Evolutionary conservation across 2,329 filamentous ascomycete genomes (phyloP).

Genomic region (Sporothrix brasiliensis): DNA sequence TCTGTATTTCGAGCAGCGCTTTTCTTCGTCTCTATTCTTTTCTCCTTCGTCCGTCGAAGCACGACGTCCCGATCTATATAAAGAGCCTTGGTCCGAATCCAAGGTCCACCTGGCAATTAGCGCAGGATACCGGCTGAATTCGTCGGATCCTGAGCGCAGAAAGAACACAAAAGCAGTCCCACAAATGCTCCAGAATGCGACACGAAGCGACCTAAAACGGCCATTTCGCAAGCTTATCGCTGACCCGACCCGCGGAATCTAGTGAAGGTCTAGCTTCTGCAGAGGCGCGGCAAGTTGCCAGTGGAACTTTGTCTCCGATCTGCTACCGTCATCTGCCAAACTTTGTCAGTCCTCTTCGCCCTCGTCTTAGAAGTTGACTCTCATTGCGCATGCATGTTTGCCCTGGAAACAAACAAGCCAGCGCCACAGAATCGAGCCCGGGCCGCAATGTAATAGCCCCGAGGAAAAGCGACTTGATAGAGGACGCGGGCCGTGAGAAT

Average conservation of each 20-base stretch:
- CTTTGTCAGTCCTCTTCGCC: neutral
- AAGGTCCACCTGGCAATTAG: slow-evolving; percentile 23
- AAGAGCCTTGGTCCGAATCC: slow-evolving; percentile 13
- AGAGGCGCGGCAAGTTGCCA: neutral
- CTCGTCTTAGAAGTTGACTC: too few relatives aligned
- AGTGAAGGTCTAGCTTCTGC: neutral
- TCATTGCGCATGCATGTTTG: neutral
- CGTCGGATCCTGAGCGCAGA: neutral
- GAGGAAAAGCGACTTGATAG: neutral
- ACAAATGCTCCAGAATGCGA: neutral
- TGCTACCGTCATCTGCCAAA: neutral
- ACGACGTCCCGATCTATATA: slow-evolving; percentile 1
- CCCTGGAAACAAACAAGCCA: neutral
- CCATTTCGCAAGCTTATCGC: neutral
- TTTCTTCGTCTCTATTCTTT: neutral
- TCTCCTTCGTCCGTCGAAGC: neutral
- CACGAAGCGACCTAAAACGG: neutral
- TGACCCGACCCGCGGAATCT: neutral
- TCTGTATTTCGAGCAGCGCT: neutral
- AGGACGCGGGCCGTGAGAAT: slow-evolving; percentile 6
- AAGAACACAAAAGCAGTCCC: neutral
- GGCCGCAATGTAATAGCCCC: neutral
- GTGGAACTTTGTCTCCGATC: neutral
- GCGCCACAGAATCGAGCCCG: neutral
- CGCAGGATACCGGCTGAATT: slow-evolving; percentile 24